These are phyloP conservation scores for Colletotrichum higginsianum DNA, from an alignment of 2,329 filamentous ascomycete species.

Conservation along the genomic window DNA sequence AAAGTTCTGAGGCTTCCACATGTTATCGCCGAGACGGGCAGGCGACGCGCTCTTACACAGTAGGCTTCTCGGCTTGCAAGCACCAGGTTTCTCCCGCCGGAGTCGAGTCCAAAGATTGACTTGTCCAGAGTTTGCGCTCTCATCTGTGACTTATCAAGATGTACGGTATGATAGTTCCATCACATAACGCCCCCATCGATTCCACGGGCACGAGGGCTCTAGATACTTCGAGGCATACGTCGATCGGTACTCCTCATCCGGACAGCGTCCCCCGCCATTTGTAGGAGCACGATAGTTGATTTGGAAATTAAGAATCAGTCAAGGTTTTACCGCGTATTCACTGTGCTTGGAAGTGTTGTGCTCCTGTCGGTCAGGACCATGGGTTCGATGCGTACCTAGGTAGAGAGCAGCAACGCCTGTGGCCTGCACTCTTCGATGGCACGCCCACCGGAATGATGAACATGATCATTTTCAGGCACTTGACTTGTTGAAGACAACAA, in stretches of 20 bases:
- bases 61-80: not conserved
- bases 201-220: too few species aligned
- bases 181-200: too few species aligned
- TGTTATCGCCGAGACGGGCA: not conserved
- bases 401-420: not conserved
- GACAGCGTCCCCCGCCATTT: not conserved
- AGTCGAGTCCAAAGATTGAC: too few species aligned
- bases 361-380: not conserved
- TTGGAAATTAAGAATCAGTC: not conserved
- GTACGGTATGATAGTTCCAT: not conserved
- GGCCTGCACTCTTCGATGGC: not conserved
- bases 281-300: too few species aligned
- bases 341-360: too few species aligned
- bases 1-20: too few species aligned
- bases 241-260: not conserved
- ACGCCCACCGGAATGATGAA: not conserved
- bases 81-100: too few species aligned
- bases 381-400: not conserved
- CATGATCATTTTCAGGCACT: fast-evolving
- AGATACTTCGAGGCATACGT: not conserved
- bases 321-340: too few species aligned
- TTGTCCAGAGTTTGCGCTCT: not conserved
- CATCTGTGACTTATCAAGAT: not conserved
- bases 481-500: not conserved
- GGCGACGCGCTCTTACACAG: too few species aligned